These are phyloP conservation scores for Cucumis sativus DNA, from an alignment of 306 rosid species.

Conservation along the genomic window DNA sequence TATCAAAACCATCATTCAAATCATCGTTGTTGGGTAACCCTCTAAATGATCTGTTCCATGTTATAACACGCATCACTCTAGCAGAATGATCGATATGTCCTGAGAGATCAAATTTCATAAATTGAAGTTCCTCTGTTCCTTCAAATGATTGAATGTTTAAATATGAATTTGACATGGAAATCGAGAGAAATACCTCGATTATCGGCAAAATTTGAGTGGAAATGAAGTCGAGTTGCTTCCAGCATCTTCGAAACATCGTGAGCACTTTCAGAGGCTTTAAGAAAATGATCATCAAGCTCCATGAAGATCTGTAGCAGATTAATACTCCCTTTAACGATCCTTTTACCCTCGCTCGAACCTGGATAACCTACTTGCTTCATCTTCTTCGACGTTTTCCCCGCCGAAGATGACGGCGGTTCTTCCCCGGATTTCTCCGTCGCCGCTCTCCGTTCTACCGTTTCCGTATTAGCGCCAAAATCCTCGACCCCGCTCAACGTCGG, in stretches of 20 bases:
- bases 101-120: conserved; percentile 10
- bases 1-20: conserved; percentile 62
- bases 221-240: conserved; percentile 79
- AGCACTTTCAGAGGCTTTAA: conserved; percentile 82
- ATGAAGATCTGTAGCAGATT: conserved; percentile 39
- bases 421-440: conserved; percentile 15
- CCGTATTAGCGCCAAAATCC: conserved; percentile 15
- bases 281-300: conserved; percentile 66
- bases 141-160: neutral
- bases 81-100: conserved; percentile 96
- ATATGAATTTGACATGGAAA: neutral
- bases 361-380: conserved; percentile 23
- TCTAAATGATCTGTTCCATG: conserved; percentile 86
- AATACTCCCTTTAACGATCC: conserved; percentile 19
- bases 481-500: conserved; percentile 33
- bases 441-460: conserved; percentile 24
- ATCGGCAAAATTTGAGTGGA: conserved; percentile 96
- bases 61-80: conserved; percentile 81
- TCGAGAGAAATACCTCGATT: conserved; percentile 51
- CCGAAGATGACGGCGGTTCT: conserved; percentile 14
- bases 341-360: conserved; percentile 31
- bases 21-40: conserved; percentile 41
- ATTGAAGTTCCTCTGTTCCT: neutral
- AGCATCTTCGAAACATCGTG: conserved; percentile 93
- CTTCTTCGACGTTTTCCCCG: conserved; percentile 30